Conservation (phyloP, 2,329 filamentous ascomycete genomes). For the Metarhizium brunneum region DNA sequence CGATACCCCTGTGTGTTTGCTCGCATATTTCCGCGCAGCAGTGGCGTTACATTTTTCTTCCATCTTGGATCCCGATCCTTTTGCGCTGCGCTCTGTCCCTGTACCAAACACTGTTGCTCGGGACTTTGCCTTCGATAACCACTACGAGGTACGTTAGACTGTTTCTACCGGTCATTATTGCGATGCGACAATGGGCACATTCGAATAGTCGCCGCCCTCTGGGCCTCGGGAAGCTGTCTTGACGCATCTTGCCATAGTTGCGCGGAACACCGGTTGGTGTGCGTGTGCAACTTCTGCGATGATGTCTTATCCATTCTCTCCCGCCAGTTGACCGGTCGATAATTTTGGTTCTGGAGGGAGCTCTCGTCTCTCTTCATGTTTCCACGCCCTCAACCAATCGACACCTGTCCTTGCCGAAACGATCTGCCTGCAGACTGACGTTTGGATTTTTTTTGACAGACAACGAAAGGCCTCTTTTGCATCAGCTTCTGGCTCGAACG, state of each 20-base stretch:
- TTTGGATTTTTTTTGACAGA: neutral
- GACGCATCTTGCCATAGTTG: neutral
- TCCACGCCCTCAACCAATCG: neutral
- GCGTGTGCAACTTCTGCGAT: neutral
- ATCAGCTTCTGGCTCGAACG: neutral
- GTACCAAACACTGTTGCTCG: neutral
- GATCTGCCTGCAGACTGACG: neutral
- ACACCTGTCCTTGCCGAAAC: neutral
- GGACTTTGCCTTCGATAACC: neutral
- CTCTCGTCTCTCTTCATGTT: neutral
- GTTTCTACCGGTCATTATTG: neutral
- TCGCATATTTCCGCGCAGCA: slow-evolving; percentile 8
- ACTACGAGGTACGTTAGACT: neutral
- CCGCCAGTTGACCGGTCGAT: neutral
- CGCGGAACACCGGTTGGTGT: neutral
- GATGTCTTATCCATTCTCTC: neutral
- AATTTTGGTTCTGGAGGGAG: neutral
- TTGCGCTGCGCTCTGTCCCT: neutral
- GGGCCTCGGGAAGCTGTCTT: neutral
- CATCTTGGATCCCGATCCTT: slow-evolving; percentile 1
- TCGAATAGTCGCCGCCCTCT: neutral
- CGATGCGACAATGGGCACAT: neutral
- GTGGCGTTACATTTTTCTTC: slow-evolving; percentile 9
- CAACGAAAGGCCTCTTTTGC: neutral
- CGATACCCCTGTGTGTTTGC: slow-evolving; percentile 11